Evolutionary conservation across 495 filamentous ascomycete genomes (phyloP), one percentile per base, ranked within the genome.

Genomic region (Sporormia fimetaria): DNA sequence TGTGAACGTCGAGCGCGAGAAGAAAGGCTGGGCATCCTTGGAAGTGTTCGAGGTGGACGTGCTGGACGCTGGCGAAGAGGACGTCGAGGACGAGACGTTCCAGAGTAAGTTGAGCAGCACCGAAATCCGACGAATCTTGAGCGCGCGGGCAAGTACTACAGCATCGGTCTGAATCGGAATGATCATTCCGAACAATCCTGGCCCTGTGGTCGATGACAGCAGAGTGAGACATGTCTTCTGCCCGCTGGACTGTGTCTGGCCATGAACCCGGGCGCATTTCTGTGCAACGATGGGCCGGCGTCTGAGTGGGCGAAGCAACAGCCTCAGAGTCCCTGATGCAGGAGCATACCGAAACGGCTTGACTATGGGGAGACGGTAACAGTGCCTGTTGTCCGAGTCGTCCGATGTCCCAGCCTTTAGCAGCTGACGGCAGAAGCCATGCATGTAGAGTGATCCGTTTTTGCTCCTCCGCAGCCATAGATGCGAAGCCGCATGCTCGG

Each of bases 41-140:
- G 78, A 84, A 21, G 74, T 90, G 6, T 93, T 87, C 57, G 86
- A 90, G 58, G 81, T 96, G n/a, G 85, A 90, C 50, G 87, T 95
- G 23, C 71, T 95, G 14, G 77, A 87, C 58, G 68, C 78, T 7
- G 68, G 70, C 8, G 80, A 80, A 27, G 71, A 72, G 7, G 65
- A 63, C 17, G 40, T 33, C 37, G 51, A 48, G 34, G 70, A 75
- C 23, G 68, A 72, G 32, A 59, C 58, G 33, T 94, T 88, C 56
- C 73, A 78, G 3, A 68, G 70, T 21, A 98, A 94, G 62, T 81
- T 98, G 53, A 94, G 87, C 67, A 95, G 90, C 39, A 55, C 51
- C 1, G 78, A 74, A 47, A 75, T 80, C 37, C 64, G 76, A 55
- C 72, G 68, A 32, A 67, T 63, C 25, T 42, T 59, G 30, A 57